Percentiles rank a stretch among this genome's conserved stretches.
Conservation (phyloP, 352 stramenopile genomes). For the Pythium pyrilobum region DNA sequence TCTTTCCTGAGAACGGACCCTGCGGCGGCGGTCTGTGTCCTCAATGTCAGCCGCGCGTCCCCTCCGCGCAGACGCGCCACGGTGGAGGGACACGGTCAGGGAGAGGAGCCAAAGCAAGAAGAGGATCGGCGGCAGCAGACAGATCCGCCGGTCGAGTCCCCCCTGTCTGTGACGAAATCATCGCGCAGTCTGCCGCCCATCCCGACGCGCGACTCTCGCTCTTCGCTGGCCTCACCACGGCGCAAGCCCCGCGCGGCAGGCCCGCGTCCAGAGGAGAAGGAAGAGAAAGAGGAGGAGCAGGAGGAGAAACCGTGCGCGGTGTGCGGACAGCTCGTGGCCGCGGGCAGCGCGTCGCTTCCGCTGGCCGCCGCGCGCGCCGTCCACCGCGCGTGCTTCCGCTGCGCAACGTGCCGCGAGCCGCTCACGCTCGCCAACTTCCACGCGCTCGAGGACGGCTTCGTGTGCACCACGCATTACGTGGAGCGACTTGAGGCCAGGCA, state of each 20-base stretch:
- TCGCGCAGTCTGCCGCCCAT: background rate
- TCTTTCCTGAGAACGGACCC: too few species aligned
- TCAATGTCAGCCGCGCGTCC: too few species aligned
- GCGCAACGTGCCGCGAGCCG: background rate
- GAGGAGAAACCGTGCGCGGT: background rate
- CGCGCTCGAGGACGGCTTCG: background rate
- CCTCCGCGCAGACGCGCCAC: too few species aligned
- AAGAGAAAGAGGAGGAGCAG: background rate
- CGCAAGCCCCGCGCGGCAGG: background rate
- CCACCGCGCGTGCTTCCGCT: constrained; percentile 13
- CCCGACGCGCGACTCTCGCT: background rate
- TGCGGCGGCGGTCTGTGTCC: too few species aligned
- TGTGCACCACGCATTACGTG: constrained; percentile 14
- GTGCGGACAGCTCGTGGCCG: constrained; percentile 3
- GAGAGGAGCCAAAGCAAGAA: too few species aligned
- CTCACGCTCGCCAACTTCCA: constrained; percentile 14
- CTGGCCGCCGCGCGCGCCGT: background rate
- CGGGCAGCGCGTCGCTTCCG: background rate
- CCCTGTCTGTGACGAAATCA: background rate
- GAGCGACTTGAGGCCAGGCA: constrained; percentile 3
- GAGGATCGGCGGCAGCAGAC: too few species aligned
- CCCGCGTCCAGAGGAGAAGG: too few species aligned
- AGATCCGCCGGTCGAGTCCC: too few species aligned
- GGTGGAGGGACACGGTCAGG: too few species aligned
- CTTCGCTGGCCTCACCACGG: background rate